Evolutionary conservation across 2,329 filamentous ascomycete species (phyloP).

Genomic region (Sclerotinia sclerotiorum): DNA sequence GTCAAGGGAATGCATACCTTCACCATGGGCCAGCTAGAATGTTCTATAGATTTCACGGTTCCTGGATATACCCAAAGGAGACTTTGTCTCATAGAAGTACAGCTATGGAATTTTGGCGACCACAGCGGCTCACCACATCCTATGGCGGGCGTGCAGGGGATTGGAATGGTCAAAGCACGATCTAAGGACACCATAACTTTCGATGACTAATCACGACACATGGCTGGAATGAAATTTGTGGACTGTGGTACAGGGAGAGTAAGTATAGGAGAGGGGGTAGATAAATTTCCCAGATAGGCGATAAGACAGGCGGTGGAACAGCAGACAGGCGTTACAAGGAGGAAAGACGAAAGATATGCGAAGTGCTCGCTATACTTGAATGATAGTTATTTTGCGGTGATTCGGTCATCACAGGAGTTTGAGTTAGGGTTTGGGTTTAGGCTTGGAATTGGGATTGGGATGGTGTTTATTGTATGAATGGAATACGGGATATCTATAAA

Average conservation of each 20-base stretch:
- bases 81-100: not conserved
- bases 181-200: too few relatives aligned
- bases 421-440: not conserved
- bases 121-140: not conserved
- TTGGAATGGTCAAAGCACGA: not conserved
- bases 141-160: too few relatives aligned
- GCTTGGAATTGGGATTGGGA: not conserved
- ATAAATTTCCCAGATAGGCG: conserved; percentile 27
- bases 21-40: not conserved
- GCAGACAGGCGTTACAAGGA: not conserved
- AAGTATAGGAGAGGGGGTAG: not conserved
- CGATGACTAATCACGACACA: not conserved
- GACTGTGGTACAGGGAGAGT: not conserved
- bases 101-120: conserved; percentile 17
- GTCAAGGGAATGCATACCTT: not conserved
- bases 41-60: not conserved
- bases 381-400: not conserved
- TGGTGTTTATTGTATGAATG: not conserved
- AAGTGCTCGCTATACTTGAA: conserved; percentile 39
- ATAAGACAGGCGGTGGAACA: not conserved
- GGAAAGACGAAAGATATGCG: conserved; percentile 34
- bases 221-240: not conserved
- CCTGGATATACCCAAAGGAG: not conserved
- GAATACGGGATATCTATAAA: too few relatives aligned
- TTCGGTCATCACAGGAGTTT: not conserved